Evolutionary conservation across 441 rosid species (phyloP), one percentile per base, ranked within the genome.

Genomic region (Pelargonium myrrhifolium): DNA sequence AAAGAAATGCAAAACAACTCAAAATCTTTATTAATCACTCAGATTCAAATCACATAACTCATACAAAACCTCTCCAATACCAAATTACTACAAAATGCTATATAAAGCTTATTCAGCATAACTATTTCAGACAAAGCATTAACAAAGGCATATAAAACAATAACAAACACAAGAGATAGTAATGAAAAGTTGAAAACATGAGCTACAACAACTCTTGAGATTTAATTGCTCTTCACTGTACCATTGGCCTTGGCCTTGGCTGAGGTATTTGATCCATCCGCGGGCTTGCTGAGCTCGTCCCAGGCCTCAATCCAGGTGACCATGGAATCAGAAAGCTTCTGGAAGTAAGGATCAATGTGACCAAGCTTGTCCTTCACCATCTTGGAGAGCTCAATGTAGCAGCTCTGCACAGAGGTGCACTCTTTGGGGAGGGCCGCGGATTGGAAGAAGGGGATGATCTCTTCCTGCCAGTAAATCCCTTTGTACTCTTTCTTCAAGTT

Each of bases 381-480:
- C 84, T 89, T 89, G 67, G 96, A 77, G 22, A 92, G 86, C 75
- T 92, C 96, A 3, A 87, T 7, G 79, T 92, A 92, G 85, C 97
- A 92, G 61, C 87, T 84, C 76, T 87, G 96, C 66, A 92, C 94
- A 0, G 86, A 82, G 69, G 87, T 85, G 75, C 94, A 89, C 12
- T 92, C 97, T 81, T 87, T 89, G 0, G 94, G 81, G 65, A 92
- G 90, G 67, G 77, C 69, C 1, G 71, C 81, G 3, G 82, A 69
- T 74, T 89, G 96, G 89, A 92, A 92, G 81, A 92, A 92, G 10
- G 94, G 96, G 74, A 92, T 92, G 66, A 92, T 69, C 67, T 92
- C 94, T 76, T 92, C 94, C 77, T 92, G 96, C 97, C 97, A 92
- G 84, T 79, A 92, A 65, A 92, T 92, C 26, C 97, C 97, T 12